Evolutionary conservation across 805 yeast species (phyloP).

Genomic region (Ogataea pilisensis): DNA sequence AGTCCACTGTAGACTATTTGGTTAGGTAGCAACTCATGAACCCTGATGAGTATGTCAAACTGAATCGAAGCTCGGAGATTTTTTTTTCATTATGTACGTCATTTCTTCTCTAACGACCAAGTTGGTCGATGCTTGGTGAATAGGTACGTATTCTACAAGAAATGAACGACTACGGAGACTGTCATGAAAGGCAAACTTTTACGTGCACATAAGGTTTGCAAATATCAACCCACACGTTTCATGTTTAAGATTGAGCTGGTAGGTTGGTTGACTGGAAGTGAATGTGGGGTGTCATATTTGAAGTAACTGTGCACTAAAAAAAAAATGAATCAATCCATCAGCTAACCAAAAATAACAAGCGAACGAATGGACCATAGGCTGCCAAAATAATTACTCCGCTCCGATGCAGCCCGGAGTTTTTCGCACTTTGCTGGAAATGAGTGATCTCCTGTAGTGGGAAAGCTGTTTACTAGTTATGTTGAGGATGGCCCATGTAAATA

Average conservation of each 20-base stretch:
- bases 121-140: neutral
- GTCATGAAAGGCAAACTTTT: too few species aligned
- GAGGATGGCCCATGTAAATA: neutral
- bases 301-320: neutral
- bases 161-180: too few species aligned
- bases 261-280: neutral
- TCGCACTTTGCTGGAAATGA: neutral
- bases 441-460: neutral
- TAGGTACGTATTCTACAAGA: too few species aligned
- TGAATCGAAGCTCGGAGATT: neutral
- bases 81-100: neutral
- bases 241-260: too few species aligned
- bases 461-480: neutral
- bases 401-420: slow-evolving; percentile 23
- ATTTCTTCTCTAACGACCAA: neutral
- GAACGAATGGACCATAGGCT: neutral
- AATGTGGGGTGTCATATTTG: neutral
- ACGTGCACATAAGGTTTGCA: too few species aligned
- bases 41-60: neutral
- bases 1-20: neutral
- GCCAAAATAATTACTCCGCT: slow-evolving; percentile 12
- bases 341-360: neutral
- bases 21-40: neutral
- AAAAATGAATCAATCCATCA: neutral
- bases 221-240: too few species aligned